Percentiles rank a stretch among this genome's conserved stretches.
These are phyloP conservation scores for Canariomyces notabilis DNA, from an alignment of 2,329 filamentous ascomycete genomes.

Conservation along the genomic window DNA sequence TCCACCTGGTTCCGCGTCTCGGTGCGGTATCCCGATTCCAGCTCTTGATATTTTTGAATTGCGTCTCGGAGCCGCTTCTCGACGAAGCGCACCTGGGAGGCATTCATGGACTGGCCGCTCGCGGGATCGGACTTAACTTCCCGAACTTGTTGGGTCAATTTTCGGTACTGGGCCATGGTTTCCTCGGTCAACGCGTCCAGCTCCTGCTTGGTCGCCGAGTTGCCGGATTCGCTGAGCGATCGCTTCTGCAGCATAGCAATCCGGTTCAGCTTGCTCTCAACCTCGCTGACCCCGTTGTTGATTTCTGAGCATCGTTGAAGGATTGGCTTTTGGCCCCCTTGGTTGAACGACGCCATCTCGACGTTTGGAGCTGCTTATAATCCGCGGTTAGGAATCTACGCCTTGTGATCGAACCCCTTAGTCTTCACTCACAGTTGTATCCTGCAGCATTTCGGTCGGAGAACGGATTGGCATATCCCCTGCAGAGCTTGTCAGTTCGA, in stretches of 20 bases:
- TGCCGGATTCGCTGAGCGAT: conserved; percentile 69
- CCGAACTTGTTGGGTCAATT: conserved; percentile 73
- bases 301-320: conserved; percentile 82
- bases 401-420: neutral
- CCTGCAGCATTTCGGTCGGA: conserved; percentile 45
- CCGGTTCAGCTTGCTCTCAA: conserved; percentile 67
- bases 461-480: conserved; percentile 49
- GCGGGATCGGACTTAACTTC: conserved; percentile 77
- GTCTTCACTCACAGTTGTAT: neutral
- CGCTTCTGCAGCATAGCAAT: conserved; percentile 67
- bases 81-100: conserved; percentile 73
- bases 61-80: conserved; percentile 75
- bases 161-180: conserved; percentile 78
- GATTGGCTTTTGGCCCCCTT: conserved; percentile 67
- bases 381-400: conserved; percentile 2
- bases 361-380: conserved; percentile 35
- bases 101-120: conserved; percentile 66
- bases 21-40: conserved; percentile 76
- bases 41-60: conserved; percentile 74
- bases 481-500: conserved; percentile 5
- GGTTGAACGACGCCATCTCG: conserved; percentile 64
- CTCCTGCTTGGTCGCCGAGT: conserved; percentile 60
- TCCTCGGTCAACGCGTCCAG: conserved; percentile 70
- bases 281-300: conserved; percentile 67
- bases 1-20: conserved; percentile 78